Percentiles rank a stretch among this genome's conserved stretches.
These are phyloP conservation scores for Alopecurus myosuroides DNA, from an alignment of 176 grass and related monocot genomes.

Conservation along the genomic window DNA sequence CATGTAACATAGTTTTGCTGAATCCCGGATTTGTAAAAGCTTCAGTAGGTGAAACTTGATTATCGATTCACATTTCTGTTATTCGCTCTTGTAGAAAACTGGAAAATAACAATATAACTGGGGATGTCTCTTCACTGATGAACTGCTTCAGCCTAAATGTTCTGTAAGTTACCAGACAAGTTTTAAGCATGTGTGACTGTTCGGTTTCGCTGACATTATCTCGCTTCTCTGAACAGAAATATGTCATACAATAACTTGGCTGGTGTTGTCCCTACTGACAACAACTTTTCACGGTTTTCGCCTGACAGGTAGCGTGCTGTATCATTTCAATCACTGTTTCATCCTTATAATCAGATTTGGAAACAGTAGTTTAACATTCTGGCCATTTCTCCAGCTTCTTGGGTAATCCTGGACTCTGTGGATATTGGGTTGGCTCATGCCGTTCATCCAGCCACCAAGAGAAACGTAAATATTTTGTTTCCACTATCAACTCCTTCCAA, in stretches of 20 bases:
- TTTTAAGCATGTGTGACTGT: not conserved
- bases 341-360: not conserved
- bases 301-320: conserved; percentile 58
- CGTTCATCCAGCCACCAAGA: conserved; percentile 32
- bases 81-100: conserved; percentile 51
- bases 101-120: conserved; percentile 84
- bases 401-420: conserved; percentile 88
- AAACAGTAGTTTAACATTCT: conserved; percentile 1
- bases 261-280: conserved; percentile 66
- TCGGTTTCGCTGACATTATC: conserved; percentile 3
- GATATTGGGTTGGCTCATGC: conserved; percentile 90
- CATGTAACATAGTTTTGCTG: not conserved
- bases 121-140: conserved; percentile 72
- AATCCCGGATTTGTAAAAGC: not conserved
- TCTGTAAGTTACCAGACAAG: conserved; percentile 49
- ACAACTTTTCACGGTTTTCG: conserved; percentile 92
- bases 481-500: not conserved
- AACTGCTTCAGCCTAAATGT: conserved; percentile 78
- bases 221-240: conserved; percentile 53
- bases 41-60: not conserved
- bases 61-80: not conserved
- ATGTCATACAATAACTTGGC: conserved; percentile 85
- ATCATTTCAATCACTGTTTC: not conserved
- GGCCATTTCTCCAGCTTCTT: conserved; percentile 54
- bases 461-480: conserved; percentile 46